Evolutionary conservation across 306 rosid species (phyloP), one percentile per base, ranked within the genome.

Genomic region (Echinosophora koreensis): DNA sequence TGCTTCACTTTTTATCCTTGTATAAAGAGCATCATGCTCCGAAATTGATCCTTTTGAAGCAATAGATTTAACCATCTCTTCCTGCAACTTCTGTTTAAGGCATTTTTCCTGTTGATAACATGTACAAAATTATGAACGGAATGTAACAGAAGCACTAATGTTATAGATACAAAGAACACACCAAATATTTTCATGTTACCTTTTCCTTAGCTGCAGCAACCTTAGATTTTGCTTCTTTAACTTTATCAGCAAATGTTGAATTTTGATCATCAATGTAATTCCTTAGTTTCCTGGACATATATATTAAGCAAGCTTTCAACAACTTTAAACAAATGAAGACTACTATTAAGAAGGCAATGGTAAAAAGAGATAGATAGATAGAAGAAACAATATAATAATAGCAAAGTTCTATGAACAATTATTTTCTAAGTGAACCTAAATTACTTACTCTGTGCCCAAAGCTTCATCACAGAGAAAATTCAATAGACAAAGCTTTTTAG

Each of bases 391-490:
- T 37, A 37, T 9, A 3, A 44, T 3, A 44, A 66, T 0, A 41
- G 32, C 49, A 56, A 54, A 34, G 47, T 41, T 54, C 62, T 39
- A 32, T 1, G 14, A 5, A 79, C 8, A 64, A 5, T 12, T 35
- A 51, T 80, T 80, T 71, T 66, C 52, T 14, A 3, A 9, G 14
- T 55, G 60, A 58, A 15, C 28, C 8, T 41, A 64, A 52, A 17
- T 38, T 34, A 55, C 89, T 79, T 71, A 86, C 89, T 6, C 65
- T n/a, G 89, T 79, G 52, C 62, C 50, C 32, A 86, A 35, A 71
- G 77, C 80, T 86, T 86, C 82, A 28, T 86, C 89, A 61, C 89
- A 86, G 0, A 86, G 76, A 67, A 86, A 82, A 71, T 75, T 82
- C 66, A 86, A 17, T 3, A 86, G 16, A 0, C 15, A 39, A 4